Evolutionary conservation across 192 early-diverging fungal genomes (phyloP).

Genomic region (Globomyces pollinis-pini): DNA sequence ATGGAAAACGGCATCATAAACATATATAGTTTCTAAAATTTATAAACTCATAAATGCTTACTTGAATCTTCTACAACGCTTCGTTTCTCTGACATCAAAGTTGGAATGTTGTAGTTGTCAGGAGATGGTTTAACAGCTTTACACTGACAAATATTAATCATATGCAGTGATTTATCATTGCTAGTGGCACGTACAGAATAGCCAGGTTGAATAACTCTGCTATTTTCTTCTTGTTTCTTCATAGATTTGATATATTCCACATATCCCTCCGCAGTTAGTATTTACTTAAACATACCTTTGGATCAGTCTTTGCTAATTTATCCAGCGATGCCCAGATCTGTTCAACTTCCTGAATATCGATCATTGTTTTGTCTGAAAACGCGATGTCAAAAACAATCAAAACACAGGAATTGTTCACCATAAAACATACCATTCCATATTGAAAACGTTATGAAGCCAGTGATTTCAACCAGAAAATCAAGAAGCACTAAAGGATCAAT

Average conservation of each 20-base stretch:
- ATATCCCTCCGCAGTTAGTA: background rate
- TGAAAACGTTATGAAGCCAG: too few relatives aligned
- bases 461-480: too few relatives aligned
- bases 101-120: background rate
- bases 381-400: too few relatives aligned
- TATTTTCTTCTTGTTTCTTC: background rate
- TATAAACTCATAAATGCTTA: background rate
- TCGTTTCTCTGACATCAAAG: slow-evolving; percentile 1
- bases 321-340: background rate
- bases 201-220: background rate
- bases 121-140: background rate
- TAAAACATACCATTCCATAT: too few relatives aligned
- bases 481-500: too few relatives aligned
- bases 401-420: too few relatives aligned
- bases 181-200: background rate
- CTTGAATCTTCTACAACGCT: too few relatives aligned
- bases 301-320: slow-evolving; percentile 5
- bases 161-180: background rate
- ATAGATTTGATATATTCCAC: background rate
- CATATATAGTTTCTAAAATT: background rate
- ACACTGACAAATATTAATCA: background rate
- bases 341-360: too few relatives aligned
- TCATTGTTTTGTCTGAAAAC: background rate
- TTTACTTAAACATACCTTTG: background rate
- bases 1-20: slow-evolving; percentile 11